A percentile compares a stretch with the other conserved stretches of the same genome.
phyloP scores from a whole-genome alignment of 1,139 yeast species.

The Lodderomyces pseudojiufengensis region DNA sequence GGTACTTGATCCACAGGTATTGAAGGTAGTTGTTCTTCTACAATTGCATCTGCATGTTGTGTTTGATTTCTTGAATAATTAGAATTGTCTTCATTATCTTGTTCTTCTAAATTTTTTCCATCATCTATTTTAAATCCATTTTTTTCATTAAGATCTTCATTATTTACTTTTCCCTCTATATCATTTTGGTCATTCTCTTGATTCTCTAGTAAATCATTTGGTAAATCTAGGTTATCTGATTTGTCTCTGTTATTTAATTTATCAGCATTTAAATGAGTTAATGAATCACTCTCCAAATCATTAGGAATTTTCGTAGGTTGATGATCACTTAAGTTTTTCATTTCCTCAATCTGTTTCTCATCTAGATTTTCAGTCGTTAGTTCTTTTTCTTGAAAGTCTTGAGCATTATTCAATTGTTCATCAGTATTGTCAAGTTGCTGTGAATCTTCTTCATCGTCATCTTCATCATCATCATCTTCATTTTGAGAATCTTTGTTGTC shows the following conservation, averaged over 20 bases:
- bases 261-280: slow-evolving; percentile 8
- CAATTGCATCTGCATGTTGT: slow-evolving; percentile 6
- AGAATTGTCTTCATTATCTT: slow-evolving; percentile 1
- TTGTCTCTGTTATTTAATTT: slow-evolving; percentile 3
- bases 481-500: background rate
- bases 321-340: slow-evolving; percentile 2
- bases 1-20: slow-evolving; percentile 2
- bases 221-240: background rate
- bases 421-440: slow-evolving; percentile 2
- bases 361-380: slow-evolving; percentile 5
- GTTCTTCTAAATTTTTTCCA: background rate
- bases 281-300: slow-evolving; percentile 6
- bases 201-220: background rate
- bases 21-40: slow-evolving; percentile 3
- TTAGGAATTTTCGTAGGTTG: background rate
- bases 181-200: slow-evolving; percentile 1
- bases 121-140: slow-evolving; percentile 1
- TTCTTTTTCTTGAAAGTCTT: background rate
- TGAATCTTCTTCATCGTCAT: slow-evolving; percentile 4
- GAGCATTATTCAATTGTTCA: background rate
- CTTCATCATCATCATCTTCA: slow-evolving; percentile 1
- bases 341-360: slow-evolving; percentile 10
- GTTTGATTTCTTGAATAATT: slow-evolving; percentile 5
- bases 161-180: background rate
- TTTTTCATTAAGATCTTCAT: background rate